Percentiles rank a stretch among this genome's conserved stretches.
Evolutionary conservation across 2,329 filamentous ascomycete species (phyloP).

Genomic region (Fusarium hainanense): DNA sequence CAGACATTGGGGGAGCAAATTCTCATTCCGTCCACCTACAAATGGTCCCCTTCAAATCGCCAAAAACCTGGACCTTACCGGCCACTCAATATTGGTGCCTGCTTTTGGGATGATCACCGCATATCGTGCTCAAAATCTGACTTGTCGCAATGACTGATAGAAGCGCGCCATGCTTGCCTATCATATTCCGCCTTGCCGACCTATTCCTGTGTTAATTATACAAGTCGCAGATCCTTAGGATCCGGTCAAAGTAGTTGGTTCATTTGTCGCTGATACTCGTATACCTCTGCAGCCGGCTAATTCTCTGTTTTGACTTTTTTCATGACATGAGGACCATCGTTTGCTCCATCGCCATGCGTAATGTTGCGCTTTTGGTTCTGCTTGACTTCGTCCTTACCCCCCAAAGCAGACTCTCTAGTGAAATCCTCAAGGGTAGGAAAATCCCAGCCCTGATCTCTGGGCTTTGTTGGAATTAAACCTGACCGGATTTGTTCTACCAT

Average conservation of each 20-base stretch:
- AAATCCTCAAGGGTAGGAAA: conserved; percentile 46
- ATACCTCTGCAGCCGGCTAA: neutral
- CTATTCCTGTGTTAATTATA: neutral
- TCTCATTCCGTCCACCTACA: neutral
- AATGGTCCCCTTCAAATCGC: conserved; percentile 5
- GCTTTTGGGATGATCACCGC: neutral
- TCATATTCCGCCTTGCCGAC: neutral
- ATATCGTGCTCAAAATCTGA: neutral
- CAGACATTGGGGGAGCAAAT: conserved; percentile 8
- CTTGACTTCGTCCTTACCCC: neutral
- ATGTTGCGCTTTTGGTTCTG: conserved; percentile 1
- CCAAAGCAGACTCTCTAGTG: conserved; percentile 25
- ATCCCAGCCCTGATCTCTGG: conserved; percentile 12
- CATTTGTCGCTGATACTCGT: neutral
- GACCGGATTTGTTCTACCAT: conserved; percentile 47
- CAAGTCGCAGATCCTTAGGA: conserved; percentile 20
- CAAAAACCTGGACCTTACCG: neutral
- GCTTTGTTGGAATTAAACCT: conserved; percentile 33
- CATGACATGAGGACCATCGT: neutral
- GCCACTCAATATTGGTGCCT: neutral
- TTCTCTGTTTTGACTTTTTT: conserved; percentile 36
- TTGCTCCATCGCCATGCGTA: neutral
- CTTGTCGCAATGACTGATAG: neutral
- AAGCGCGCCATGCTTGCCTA: neutral
- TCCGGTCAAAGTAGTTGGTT: conserved; percentile 6